Percentiles rank a stretch among this genome's conserved stretches.
These are phyloP conservation scores for Triangularia setosa DNA, from an alignment of 2,329 filamentous ascomycete species.

Conservation along the genomic window DNA sequence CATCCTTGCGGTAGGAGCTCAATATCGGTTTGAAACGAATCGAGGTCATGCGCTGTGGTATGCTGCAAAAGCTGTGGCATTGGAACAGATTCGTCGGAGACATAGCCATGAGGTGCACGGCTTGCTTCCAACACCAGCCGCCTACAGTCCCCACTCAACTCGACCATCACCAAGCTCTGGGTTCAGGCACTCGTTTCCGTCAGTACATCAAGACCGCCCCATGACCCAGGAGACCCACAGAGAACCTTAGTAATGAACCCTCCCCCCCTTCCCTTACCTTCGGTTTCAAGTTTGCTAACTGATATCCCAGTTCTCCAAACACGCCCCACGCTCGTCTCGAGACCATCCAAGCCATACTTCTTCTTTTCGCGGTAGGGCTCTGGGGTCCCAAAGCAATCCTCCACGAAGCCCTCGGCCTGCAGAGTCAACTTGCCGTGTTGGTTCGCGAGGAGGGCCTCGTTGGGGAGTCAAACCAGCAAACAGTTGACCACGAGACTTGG, in stretches of 20 bases:
- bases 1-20: conserved; percentile 63
- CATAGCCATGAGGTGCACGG: conserved; percentile 56
- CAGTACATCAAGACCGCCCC: conserved; percentile 53
- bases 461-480: conserved; percentile 43
- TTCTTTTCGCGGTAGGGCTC: conserved; percentile 57
- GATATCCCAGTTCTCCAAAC: conserved; percentile 48
- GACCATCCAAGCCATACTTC: conserved; percentile 60
- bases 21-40: conserved; percentile 60
- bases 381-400: conserved; percentile 60
- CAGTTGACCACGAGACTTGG: conserved; percentile 57
- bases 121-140: conserved; percentile 52
- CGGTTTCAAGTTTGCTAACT: background rate
- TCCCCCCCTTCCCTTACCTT: background rate
- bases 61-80: conserved; percentile 53
- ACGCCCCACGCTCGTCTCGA: conserved; percentile 58
- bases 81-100: conserved; percentile 55
- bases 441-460: conserved; percentile 56
- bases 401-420: conserved; percentile 56
- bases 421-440: conserved; percentile 54
- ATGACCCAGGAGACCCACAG: conserved; percentile 56
- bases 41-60: conserved; percentile 59
- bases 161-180: conserved; percentile 55
- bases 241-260: conserved; percentile 53
- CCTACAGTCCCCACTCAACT: conserved; percentile 58
- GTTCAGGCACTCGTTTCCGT: conserved; percentile 56